phyloP scores from a whole-genome alignment of 1,284 basidiomycete genomes.

The Quambalaria eucalypti region DNA sequence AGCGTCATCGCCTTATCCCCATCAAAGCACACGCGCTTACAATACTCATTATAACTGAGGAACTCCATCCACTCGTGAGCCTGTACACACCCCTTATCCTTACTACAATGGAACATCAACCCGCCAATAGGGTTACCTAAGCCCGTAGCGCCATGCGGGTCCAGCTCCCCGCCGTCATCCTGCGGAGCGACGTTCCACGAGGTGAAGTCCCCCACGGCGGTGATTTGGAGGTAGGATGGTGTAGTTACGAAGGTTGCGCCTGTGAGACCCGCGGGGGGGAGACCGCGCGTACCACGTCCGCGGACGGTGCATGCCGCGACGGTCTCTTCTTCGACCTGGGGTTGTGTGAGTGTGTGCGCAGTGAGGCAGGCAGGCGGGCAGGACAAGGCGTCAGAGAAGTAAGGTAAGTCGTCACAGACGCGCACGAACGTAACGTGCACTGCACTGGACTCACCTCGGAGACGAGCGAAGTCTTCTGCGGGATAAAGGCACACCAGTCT shows the following conservation, averaged over 20 bases:
- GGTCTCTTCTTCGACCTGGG: background rate
- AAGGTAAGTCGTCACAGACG: background rate
- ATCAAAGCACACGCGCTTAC: background rate
- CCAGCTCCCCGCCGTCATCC: slow-evolving; percentile 48
- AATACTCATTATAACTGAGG: background rate
- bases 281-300: background rate
- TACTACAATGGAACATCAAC: too few relatives aligned
- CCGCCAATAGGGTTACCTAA: too few relatives aligned
- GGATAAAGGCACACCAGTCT: background rate
- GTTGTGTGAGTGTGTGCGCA: background rate
- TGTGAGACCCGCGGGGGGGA: background rate
- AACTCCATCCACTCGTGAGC: background rate
- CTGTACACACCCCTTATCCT: background rate
- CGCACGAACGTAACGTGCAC: background rate
- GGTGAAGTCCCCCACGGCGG: slow-evolving; percentile 44
- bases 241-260: background rate
- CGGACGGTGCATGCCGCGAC: background rate
- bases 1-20: background rate
- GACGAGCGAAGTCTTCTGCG: background rate
- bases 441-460: background rate
- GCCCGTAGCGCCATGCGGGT: slow-evolving; percentile 6
- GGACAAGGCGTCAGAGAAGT: too few relatives aligned
- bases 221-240: slow-evolving; percentile 10
- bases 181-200: slow-evolving; percentile 38
- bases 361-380: background rate